Percentiles rank a stretch among this genome's conserved stretches.
Conservation (phyloP, 2,329 filamentous ascomycete genomes). For the Chaetomium globosum region DNA sequence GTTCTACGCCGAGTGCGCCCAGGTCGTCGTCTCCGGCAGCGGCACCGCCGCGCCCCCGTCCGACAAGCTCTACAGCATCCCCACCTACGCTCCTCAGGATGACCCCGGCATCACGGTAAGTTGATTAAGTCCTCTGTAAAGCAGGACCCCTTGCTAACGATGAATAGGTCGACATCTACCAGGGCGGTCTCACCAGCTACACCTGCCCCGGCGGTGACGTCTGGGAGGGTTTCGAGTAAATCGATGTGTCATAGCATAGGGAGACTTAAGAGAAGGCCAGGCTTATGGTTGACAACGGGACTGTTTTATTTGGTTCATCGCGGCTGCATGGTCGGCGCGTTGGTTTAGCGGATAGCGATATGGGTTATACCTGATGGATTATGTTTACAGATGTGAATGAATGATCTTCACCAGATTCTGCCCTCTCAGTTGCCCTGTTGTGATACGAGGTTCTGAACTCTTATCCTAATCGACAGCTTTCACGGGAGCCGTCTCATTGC, state of each 20-base stretch:
- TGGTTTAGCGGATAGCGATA: not conserved
- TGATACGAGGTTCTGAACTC: not conserved
- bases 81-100: conserved; percentile 47
- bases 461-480: not conserved
- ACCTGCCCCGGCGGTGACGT: conserved; percentile 14
- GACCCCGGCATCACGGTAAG: conserved; percentile 54
- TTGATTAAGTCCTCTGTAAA: not conserved
- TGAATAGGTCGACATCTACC: conserved; percentile 21
- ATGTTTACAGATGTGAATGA: not conserved
- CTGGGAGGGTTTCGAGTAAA: conserved; percentile 19
- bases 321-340: conserved; percentile 1
- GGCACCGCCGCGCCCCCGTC: conserved; percentile 49
- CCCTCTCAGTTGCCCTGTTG: not conserved
- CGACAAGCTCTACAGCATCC: conserved; percentile 50
- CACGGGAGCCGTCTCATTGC: not conserved
- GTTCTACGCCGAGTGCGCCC: conserved; percentile 61
- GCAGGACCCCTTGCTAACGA: not conserved
- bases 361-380: not conserved
- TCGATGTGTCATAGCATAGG: not conserved
- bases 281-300: not conserved
- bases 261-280: not conserved
- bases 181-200: conserved; percentile 15
- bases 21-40: conserved; percentile 54
- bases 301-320: not conserved
- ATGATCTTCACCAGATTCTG: not conserved